Evolutionary conservation across 371 early-diverging fungal genomes (phyloP), one percentile per base, ranked within the genome.

Genomic region (Circinella umbellata): DNA sequence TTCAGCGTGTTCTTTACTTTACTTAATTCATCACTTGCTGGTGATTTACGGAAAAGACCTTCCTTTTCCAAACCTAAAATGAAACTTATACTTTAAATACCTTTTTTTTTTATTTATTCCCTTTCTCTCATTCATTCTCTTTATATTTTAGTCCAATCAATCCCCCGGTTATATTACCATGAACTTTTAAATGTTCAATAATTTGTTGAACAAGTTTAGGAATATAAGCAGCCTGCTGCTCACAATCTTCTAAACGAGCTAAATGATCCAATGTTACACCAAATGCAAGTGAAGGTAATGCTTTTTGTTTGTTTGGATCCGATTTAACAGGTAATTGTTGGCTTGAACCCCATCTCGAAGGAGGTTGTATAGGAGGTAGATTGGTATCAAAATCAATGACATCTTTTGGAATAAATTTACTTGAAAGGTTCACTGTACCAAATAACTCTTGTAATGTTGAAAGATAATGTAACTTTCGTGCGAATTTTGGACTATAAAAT

Each of bases 21-120:
- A 27, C 71, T 74, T 20, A 85, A 62, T 64, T 85, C 81, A 46
- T 79, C 81, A 54, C 81, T 81, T 0, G 81, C 83, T 5, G 98
- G 96, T 18, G 96, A 95, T 49, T 94, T 87, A 36, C 98, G 81
- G 69, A 98, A 98, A 7, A 98, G 73, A 13, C 98, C 98, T 73
- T 97, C 96, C 37, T 90, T 87, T 20, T 89, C 84, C 66, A 96
- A 73, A 1, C 95, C 95, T 90, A 73, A 15, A 10, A 15, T 27
- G 8, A 63, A 63, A 6, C 14, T 66, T 27, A 39, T 42, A 42
- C 42, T 46, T 34, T n/a, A 37, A 59, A 51, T 4, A 17, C 34
- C 57, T 27, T 57, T 27, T 39, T 9, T 54, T 27, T 46, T 65
- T 13, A 51, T 5, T 13, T 15, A 51, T 4, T 13, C 5, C 42